phyloP scores from a whole-genome alignment of 2,329 filamentous ascomycete genomes.

The Incumbomyces delicatus region DNA sequence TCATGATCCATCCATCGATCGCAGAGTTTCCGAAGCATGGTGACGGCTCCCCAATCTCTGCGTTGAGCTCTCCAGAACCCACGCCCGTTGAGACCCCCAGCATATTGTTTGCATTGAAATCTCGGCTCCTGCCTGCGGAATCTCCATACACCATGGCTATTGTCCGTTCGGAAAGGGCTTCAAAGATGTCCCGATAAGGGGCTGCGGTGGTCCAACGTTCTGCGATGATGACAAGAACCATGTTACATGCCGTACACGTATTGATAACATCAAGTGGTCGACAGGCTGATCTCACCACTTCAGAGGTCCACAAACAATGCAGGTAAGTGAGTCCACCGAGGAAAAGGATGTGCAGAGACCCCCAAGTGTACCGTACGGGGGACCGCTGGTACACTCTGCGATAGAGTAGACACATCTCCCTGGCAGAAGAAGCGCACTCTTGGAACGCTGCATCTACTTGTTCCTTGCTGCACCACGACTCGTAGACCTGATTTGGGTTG shows the following conservation, averaged over 20 bases:
- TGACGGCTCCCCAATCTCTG: not conserved
- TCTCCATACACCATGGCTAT: conserved; percentile 6
- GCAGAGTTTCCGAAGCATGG: conserved; percentile 1
- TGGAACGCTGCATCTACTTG: conserved; percentile 17
- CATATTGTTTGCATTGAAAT: too few species aligned
- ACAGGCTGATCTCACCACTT: conserved; percentile 11
- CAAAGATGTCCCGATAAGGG: conserved; percentile 28
- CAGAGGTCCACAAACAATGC: conserved; percentile 28
- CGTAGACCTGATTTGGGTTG: not conserved
- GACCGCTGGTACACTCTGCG: conserved; percentile 12
- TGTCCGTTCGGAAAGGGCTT: conserved; percentile 18
- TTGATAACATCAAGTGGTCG: conserved; percentile 18
- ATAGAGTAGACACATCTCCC: conserved; percentile 8
- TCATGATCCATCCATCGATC: conserved; percentile 4
- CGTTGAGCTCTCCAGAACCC: too few species aligned
- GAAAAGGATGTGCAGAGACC: conserved; percentile 18
- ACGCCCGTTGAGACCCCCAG: too few species aligned
- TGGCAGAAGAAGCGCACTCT: conserved; percentile 15
- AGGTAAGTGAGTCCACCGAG: conserved; percentile 23
- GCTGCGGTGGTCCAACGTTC: conserved; percentile 25
- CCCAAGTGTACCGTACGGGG: conserved; percentile 17
- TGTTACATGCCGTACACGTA: conserved; percentile 24
- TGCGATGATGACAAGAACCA: conserved; percentile 25
- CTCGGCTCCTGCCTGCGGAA: too few species aligned
- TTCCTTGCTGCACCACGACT: too few species aligned